Evolutionary conservation across 768 basidiomycete genomes (phyloP).

Genomic region (Amanita pallidorosea): DNA sequence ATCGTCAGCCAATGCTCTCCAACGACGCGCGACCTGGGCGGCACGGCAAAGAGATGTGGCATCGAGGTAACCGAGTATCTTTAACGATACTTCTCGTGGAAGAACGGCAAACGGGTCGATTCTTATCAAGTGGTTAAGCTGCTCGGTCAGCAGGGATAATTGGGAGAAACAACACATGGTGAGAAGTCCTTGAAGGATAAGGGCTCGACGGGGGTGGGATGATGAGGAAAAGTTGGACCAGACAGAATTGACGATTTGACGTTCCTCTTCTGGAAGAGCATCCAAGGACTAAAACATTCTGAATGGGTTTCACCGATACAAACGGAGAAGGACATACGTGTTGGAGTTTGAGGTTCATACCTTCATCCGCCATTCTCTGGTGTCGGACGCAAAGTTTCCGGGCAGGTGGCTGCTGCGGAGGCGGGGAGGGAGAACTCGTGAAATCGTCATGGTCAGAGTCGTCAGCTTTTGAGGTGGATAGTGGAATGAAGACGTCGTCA

Average conservation of each 20-base stretch:
- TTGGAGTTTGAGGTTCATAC: constrained; percentile 85
- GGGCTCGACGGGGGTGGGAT: constrained; percentile 78
- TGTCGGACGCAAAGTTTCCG: constrained; percentile 88
- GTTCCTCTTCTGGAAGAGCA: constrained; percentile 73
- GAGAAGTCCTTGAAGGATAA: constrained; percentile 92
- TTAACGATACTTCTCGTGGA: constrained; percentile 83
- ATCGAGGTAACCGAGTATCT: constrained; percentile 81
- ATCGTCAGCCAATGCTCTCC: constrained; percentile 89
- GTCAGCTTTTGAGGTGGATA: constrained; percentile 20
- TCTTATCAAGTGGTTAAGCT: constrained; percentile 85
- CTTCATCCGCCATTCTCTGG: constrained; percentile 94
- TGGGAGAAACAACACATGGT: constrained; percentile 99
- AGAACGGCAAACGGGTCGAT: constrained; percentile 90
- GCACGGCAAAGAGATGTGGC: constrained; percentile 90
- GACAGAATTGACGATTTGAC: constrained; percentile 80
- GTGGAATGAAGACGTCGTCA: constrained; percentile 28
- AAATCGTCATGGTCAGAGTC: constrained; percentile 8
- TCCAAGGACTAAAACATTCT: constrained; percentile 67
- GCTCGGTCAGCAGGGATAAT: constrained; percentile 89
- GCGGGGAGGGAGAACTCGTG: neutral
- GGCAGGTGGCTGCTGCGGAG: constrained; percentile 27
- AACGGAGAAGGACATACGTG: constrained; percentile 37
- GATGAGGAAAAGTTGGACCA: constrained; percentile 98
- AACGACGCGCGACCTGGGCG: constrained; percentile 78
- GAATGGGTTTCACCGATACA: neutral